Evolutionary conservation across 2,329 filamentous ascomycete genomes (phyloP).

Genomic region (Aspergillus vadensis): DNA sequence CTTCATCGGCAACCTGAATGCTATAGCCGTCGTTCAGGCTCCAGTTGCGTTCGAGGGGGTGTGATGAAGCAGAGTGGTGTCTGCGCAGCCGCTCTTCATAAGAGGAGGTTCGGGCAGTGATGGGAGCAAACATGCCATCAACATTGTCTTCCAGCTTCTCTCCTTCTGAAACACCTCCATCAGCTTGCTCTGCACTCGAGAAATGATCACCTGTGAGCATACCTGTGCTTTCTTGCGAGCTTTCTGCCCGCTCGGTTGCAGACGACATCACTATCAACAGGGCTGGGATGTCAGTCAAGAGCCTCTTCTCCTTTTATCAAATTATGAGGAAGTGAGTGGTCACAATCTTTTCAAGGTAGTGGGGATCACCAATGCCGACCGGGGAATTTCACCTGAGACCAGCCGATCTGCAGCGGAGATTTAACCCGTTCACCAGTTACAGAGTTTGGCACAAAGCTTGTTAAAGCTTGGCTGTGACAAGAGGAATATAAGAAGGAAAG

Average conservation of each 20-base stretch:
- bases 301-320: too few species aligned
- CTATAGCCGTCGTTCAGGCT: slow-evolving; percentile 41
- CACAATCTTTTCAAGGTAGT: neutral
- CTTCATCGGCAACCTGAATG: slow-evolving; percentile 27
- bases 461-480: neutral
- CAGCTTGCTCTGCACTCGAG: slow-evolving; percentile 12
- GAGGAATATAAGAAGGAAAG: too few species aligned
- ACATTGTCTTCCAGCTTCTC: slow-evolving; percentile 16
- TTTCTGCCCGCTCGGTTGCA: slow-evolving; percentile 9
- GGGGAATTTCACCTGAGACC: neutral
- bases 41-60: slow-evolving; percentile 37
- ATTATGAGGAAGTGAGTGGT: neutral
- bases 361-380: neutral
- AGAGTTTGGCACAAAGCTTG: neutral
- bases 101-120: slow-evolving; percentile 16
- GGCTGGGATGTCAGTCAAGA: too few species aligned
- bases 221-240: slow-evolving; percentile 1
- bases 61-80: slow-evolving; percentile 26
- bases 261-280: too few species aligned
- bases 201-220: slow-evolving; percentile 12
- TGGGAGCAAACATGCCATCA: slow-evolving; percentile 26
- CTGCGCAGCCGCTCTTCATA: slow-evolving; percentile 25
- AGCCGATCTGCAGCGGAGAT: neutral
- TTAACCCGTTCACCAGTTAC: neutral
- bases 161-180: slow-evolving; percentile 3